These are phyloP conservation scores for Podaxis mareebaensis DNA, from an alignment of 768 basidiomycete genomes.

Conservation along the genomic window DNA sequence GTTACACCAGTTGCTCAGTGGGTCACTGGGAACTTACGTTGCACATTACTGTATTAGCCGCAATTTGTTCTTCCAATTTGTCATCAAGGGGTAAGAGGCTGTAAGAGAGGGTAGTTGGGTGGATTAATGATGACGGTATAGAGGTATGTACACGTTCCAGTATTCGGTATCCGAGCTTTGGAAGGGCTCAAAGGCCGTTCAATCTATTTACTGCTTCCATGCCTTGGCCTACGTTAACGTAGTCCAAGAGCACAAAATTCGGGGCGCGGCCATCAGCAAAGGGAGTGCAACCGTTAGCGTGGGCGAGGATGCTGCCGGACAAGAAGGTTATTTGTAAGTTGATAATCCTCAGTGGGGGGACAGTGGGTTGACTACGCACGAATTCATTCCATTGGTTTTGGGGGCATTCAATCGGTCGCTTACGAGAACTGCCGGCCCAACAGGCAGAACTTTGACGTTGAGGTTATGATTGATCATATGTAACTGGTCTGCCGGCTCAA, in stretches of 20 bases:
- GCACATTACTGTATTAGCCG: no score
- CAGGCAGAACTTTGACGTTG: constrained; percentile 34
- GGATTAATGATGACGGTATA: no score
- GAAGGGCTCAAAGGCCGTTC: constrained; percentile 33
- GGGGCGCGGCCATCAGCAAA: constrained; percentile 40
- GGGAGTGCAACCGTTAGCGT: constrained; percentile 42
- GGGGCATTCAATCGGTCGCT: constrained; percentile 28
- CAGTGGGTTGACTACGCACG: constrained; percentile 21
- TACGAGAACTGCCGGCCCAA: constrained; percentile 25
- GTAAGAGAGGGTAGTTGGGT: no score
- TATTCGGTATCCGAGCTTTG: neutral
- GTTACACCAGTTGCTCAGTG: no score
- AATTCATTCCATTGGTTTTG: constrained; percentile 28
- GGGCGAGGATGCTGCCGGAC: constrained; percentile 32
- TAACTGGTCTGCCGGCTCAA: constrained; percentile 48
- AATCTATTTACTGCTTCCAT: constrained; percentile 38
- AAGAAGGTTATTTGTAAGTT: neutral
- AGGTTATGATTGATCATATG: constrained; percentile 53
- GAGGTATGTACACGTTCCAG: neutral
- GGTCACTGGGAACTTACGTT: no score
- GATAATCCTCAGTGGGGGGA: neutral
- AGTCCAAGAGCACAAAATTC: constrained; percentile 52
- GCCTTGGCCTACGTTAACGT: constrained; percentile 43
- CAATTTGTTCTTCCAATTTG: no score
- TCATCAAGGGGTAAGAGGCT: no score